Evolutionary conservation across 441 rosid genomes (phyloP).

Genomic region (California macrophylla): DNA sequence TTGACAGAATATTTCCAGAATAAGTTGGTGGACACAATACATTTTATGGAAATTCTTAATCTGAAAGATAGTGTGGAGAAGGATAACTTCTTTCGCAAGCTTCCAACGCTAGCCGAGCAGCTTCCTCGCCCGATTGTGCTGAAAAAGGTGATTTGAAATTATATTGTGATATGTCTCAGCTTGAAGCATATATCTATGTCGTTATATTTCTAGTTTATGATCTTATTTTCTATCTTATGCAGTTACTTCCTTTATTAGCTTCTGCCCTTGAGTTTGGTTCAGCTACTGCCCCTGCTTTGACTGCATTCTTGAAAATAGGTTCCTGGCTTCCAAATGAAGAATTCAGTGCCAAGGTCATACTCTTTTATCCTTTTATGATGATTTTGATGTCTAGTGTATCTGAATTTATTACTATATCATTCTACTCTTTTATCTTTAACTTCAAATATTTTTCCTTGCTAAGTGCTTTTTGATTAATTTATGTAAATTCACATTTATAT

Average conservation of each 20-base stretch:
- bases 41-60: constrained; percentile 93
- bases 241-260: constrained; percentile 95
- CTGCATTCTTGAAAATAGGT: constrained; percentile 82
- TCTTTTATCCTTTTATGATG: constrained; percentile 10
- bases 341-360: constrained; percentile 65
- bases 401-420: neutral
- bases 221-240: constrained; percentile 33
- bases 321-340: constrained; percentile 88
- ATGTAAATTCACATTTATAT: constrained; percentile 4
- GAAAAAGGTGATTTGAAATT: constrained; percentile 54
- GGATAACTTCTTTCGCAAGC: constrained; percentile 94
- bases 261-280: constrained; percentile 98
- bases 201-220: constrained; percentile 23
- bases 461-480: neutral
- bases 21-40: constrained; percentile 98
- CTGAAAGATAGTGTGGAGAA: constrained; percentile 92
- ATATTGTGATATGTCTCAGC: constrained; percentile 9
- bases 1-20: constrained; percentile 94
- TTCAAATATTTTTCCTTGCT: neutral
- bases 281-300: constrained; percentile 90
- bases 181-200: constrained; percentile 12
- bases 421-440: neutral
- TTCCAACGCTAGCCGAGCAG: constrained; percentile 92
- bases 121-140: constrained; percentile 94
- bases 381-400: neutral